These are phyloP conservation scores for Rhynchospora breviuscula DNA, from an alignment of 176 grass and related monocot species.

Conservation along the genomic window DNA sequence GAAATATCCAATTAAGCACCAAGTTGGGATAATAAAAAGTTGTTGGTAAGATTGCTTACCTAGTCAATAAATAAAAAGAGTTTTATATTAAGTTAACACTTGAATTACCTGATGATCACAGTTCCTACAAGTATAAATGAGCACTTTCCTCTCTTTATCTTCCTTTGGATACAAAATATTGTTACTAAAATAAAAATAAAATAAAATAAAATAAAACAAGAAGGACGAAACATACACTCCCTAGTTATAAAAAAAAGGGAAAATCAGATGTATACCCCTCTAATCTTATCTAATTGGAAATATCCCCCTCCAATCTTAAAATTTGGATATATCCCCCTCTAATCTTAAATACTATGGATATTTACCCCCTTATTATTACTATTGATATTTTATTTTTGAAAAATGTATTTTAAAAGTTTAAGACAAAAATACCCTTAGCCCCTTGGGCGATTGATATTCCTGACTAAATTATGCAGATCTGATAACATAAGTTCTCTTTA, in stretches of 20 bases:
- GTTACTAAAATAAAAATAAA: conserved; percentile 17
- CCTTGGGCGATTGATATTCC: too few species aligned
- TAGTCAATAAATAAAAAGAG: background rate
- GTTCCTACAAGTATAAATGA: conserved; percentile 31
- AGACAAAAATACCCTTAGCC: too few species aligned
- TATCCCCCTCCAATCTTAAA: too few species aligned
- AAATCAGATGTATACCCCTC: too few species aligned
- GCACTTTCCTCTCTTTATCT: conserved; percentile 29
- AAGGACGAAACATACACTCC: background rate
- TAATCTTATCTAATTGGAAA: too few species aligned
- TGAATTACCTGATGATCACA: conserved; percentile 27
- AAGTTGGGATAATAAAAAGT: background rate
- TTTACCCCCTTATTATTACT: too few species aligned
- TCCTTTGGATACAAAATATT: conserved; percentile 37
- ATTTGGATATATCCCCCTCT: too few species aligned
- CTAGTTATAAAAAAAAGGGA: background rate
- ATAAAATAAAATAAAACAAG: background rate
- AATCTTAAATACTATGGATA: too few species aligned
- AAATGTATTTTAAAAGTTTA: too few species aligned
- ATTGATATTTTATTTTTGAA: too few species aligned
- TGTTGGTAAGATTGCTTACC: background rate
- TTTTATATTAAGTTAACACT: background rate
- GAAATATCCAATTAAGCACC: background rate
- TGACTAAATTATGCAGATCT: too few species aligned
- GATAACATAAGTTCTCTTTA: too few species aligned